Base-by-base conservation (phyloP, 2,329 filamentous ascomycete species). In the Epichloe festucae region DNA sequence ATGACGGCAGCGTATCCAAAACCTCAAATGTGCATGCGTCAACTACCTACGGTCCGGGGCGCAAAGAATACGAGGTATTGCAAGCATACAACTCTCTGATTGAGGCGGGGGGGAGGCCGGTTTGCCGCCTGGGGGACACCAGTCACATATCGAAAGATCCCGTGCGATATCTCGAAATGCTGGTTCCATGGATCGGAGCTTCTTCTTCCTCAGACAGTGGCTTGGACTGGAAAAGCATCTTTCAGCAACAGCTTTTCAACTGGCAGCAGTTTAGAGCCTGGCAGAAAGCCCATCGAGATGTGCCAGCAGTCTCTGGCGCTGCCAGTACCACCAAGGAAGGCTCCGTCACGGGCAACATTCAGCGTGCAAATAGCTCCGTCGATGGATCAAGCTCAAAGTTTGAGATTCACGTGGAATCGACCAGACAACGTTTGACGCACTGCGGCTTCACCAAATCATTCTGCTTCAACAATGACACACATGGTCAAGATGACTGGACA, bases 61-160 rank as follows among this genome's bases (percentile, higher is more conserved):
- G 52, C 36, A 38, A 49, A 46, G 52, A 53, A 23, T 51, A 51
- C 31, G 52, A 53, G 27, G 38, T 53, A 10, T 12, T 48, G n/a
- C 40, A 46, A 31, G 45, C 49, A 21, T 51, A 53, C 36, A 49
- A 51, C 23, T 41, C 41, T 3, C n/a, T 53, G 45, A 19, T 53
- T 12, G 34, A 46, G 15, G 45, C 49, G 8, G 52, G 52, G 52
- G 41, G 52, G 41, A 45, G 49, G 5, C 52, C 52, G 8, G 10
- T 53, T 23, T 53, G 49, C 17, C 40, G 45, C 8, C 21, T 51
- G 23, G 49, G 12, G 8, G 46, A 53, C 8, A 49, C 46, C 12
- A 27, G 27, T 27, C 8, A 34, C 23, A 40, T 53, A 48, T 53
- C 52, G 1, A 43, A 40, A 45, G 31, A 51, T n/a, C 52, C 52